phyloP scores from a whole-genome alignment of 2,329 filamentous ascomycete genomes.

The Aspergillus viridinutans region DNA sequence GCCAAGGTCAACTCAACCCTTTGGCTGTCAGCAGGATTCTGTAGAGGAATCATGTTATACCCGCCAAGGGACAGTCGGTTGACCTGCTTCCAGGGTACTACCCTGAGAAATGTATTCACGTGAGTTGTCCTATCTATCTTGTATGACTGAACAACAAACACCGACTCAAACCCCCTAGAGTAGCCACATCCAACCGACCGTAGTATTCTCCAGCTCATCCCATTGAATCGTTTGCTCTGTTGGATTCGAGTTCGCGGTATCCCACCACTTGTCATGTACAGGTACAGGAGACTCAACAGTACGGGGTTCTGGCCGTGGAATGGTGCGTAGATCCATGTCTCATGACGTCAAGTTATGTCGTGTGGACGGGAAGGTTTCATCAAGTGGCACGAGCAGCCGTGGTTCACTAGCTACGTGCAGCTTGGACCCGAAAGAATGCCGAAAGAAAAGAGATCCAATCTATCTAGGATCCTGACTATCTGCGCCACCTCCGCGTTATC shows the following conservation, averaged over 20 bases:
- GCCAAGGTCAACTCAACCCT: not conserved
- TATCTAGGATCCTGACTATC: not conserved
- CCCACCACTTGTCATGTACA: too few relatives aligned
- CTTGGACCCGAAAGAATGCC: too few relatives aligned
- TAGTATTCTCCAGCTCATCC: not conserved
- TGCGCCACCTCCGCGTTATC: not conserved
- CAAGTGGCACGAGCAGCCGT: not conserved
- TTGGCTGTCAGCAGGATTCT: too few relatives aligned
- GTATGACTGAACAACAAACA: not conserved
- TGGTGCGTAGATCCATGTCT: too few relatives aligned
- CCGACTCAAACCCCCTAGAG: not conserved
- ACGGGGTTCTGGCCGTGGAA: too few relatives aligned
- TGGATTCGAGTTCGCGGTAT: too few relatives aligned
- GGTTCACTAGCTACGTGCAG: not conserved
- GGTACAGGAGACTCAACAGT: too few relatives aligned
- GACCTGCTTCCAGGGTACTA: not conserved
- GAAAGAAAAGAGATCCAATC: not conserved
- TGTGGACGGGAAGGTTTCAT: not conserved
- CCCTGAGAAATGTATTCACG: not conserved
- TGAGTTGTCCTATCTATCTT: not conserved
- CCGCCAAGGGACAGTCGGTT: not conserved
- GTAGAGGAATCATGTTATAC: not conserved
- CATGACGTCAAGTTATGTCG: not conserved
- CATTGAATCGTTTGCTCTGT: not conserved
- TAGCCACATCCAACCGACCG: not conserved